Evolutionary conservation across 768 basidiomycete genomes (phyloP), one percentile per base, ranked within the genome.

Genomic region (Lactifluus echinatus): DNA sequence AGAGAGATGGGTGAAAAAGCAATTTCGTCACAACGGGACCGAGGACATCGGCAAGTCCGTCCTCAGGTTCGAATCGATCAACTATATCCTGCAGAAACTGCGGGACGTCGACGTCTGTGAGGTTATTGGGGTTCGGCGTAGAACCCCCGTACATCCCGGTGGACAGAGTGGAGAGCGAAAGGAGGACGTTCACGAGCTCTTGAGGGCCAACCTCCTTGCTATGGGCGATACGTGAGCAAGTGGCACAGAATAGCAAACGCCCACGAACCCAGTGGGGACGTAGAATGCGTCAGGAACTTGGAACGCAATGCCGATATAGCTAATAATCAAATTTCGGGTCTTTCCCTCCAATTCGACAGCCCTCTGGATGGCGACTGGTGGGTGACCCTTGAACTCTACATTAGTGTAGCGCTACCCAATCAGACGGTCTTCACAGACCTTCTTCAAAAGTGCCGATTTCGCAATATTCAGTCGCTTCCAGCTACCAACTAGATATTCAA

Each of bases 231-330:
- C 14, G 26, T 33, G 40, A 46, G 45, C 50, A 51, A 59, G 21
- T 11, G 12, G 21, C 31, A 15, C 23, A 43, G 31, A 45, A 53
- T 39, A 56, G 29, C 8, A 53, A 26, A 15, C 15, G 21, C 33
- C 46, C 24, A 74, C 80, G 57, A 69, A 89, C 93, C 82, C 79
- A 52, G 71, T 54, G 10, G 93, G 94, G 63, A 96, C 91, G 47
- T 92, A 89, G 63, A 99, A 98, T 87, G 97, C 94, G 37, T 84
- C 84, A 1, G 94, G 89, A 58, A 94, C 93, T 71, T 94, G 92
- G 10, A 99, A 74, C 23, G 80, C 87, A 47, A 97, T 77, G 5
- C 93, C 94, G 11, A 85, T 81, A 72, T 96, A 96, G 55, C 87
- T 91, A 62, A 98, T 81, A 49, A 97, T 71, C 15, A 96, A 76